Conservation (phyloP, 805 yeast genomes). For the Torulaspora quercuum region DNA sequence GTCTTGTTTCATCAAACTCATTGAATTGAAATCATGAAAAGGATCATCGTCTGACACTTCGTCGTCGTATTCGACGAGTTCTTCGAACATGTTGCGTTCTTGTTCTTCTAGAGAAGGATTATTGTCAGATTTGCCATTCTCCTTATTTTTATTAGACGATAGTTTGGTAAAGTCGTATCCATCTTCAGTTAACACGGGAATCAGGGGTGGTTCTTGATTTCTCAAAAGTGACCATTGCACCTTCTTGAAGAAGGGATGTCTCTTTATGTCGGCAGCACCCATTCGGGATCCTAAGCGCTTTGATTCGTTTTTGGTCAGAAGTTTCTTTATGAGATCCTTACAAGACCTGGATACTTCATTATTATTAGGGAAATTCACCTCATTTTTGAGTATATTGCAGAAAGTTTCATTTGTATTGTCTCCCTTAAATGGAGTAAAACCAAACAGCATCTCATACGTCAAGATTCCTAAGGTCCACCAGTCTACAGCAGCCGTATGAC, state of each 20-base stretch:
- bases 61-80: slow-evolving; percentile 36
- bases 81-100: slow-evolving; percentile 34
- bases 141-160: slow-evolving; percentile 24
- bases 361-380: slow-evolving; percentile 71
- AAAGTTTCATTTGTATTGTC: slow-evolving; percentile 84
- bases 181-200: slow-evolving; percentile 67
- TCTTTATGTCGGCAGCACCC: slow-evolving; percentile 93
- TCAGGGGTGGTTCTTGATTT: slow-evolving; percentile 92
- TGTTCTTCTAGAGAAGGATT: slow-evolving; percentile 20
- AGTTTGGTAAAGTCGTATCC: slow-evolving; percentile 49
- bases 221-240: slow-evolving; percentile 94
- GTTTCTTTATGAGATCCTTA: slow-evolving; percentile 71
- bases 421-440: slow-evolving; percentile 96
- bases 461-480: slow-evolving; percentile 99
- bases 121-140: slow-evolving; percentile 24
- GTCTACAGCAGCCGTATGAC: slow-evolving; percentile 96
- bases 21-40: slow-evolving; percentile 78
- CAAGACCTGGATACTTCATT: slow-evolving; percentile 70
- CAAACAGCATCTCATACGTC: slow-evolving; percentile 90
- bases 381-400: slow-evolving; percentile 78
- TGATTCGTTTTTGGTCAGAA: slow-evolving; percentile 82
- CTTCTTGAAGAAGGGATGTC: slow-evolving; percentile 84
- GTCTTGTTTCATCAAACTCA: slow-evolving; percentile 76
- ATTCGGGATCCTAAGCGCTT: slow-evolving; percentile 86
- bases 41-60: slow-evolving; percentile 58